phyloP scores from a whole-genome alignment of 2,329 filamentous ascomycete genomes.

The Pseudohalonectria lignicola region DNA sequence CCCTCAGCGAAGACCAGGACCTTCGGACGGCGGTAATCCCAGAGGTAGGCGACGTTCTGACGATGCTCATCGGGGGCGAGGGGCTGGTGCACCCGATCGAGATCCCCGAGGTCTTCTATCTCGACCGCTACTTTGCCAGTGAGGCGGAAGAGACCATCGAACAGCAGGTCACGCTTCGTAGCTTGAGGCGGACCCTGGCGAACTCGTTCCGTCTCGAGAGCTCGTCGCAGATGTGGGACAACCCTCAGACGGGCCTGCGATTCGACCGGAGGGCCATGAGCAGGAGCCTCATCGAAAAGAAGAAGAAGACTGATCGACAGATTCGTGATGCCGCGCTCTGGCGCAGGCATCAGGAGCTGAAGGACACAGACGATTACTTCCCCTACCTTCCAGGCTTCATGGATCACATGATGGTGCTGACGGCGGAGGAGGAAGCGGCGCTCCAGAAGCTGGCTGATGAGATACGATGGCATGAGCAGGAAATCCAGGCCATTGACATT shows the following conservation, averaged over 20 bases:
- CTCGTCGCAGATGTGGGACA: conserved; percentile 6
- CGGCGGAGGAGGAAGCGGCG: conserved; percentile 8
- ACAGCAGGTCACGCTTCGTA: conserved; percentile 8
- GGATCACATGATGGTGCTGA: conserved; percentile 7
- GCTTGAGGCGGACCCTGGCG: conserved; percentile 5
- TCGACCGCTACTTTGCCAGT: conserved; percentile 13
- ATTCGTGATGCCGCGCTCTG: conserved; percentile 9
- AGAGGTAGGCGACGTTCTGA: conserved; percentile 7
- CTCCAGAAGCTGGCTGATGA: conserved; percentile 8
- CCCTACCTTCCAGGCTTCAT: conserved; percentile 11
- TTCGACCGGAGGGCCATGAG: conserved; percentile 8
- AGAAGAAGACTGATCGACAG: conserved; percentile 10
- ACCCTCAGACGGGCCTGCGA: conserved; percentile 1
- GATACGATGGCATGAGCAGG: conserved; percentile 7
- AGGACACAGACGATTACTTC: conserved; percentile 6
- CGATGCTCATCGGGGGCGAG: conserved; percentile 9
- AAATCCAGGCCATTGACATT: not conserved
- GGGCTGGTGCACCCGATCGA: conserved; percentile 7
- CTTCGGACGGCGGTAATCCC: conserved; percentile 5
- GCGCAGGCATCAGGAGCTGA: conserved; percentile 9
- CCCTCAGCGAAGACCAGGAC: not conserved
- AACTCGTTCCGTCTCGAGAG: conserved; percentile 4
- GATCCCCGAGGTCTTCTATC: conserved; percentile 12
- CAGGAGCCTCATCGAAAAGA: conserved; percentile 8
- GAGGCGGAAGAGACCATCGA: conserved; percentile 8